Evolutionary conservation across 2,329 filamentous ascomycete species (phyloP).

Genomic region (Fusarium sp.): DNA sequence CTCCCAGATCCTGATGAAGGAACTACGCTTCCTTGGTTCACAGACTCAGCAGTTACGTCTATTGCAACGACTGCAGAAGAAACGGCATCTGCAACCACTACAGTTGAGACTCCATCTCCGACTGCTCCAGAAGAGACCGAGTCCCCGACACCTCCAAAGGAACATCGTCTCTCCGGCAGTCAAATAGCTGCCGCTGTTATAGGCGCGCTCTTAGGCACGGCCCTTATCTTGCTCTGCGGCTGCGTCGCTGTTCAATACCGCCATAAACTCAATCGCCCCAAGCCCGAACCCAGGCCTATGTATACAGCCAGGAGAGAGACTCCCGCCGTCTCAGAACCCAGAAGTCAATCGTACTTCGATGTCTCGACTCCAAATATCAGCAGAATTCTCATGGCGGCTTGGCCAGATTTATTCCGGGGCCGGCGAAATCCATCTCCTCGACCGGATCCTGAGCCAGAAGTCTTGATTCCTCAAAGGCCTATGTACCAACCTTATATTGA

Average conservation of each 20-base stretch:
- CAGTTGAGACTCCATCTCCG: not conserved
- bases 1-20: not conserved
- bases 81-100: not conserved
- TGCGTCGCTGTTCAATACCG: not conserved
- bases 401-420: not conserved
- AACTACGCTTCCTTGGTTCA: not conserved
- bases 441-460: not conserved
- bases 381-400: not conserved
- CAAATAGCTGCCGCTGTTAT: constrained; percentile 6
- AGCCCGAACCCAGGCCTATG: not conserved
- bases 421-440: not conserved
- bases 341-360: not conserved
- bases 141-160: not conserved
- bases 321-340: not conserved
- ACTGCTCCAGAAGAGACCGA: not conserved
- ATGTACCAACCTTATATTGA: not conserved
- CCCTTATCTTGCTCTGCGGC: not conserved
- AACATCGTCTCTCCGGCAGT: not conserved
- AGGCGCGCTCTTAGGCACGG: not conserved
- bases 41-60: not conserved
- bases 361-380: not conserved
- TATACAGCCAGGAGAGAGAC: not conserved
- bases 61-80: not conserved
- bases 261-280: not conserved
- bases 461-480: not conserved